Conservation (phyloP, 192 early-diverging fungal species). For the Funneliformis geosporum region DNA sequence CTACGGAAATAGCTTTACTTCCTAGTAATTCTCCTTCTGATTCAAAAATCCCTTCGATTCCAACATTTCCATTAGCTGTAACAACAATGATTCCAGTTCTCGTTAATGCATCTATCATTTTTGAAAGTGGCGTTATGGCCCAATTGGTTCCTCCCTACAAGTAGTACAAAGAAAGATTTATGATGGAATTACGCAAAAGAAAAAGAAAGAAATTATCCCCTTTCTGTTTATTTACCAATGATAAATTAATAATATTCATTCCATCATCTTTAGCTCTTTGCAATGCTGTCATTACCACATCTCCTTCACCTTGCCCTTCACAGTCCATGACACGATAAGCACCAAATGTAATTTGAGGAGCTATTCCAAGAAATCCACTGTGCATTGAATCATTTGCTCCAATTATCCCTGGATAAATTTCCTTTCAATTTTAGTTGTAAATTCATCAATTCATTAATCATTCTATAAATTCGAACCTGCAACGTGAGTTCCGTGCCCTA, state of each 20-base stretch:
- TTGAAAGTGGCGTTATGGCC: slow-evolving; percentile 48
- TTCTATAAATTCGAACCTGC: slow-evolving; percentile 38
- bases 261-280: slow-evolving; percentile 41
- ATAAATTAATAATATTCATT: slow-evolving; percentile 33
- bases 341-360: slow-evolving; percentile 65
- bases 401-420: slow-evolving; percentile 42
- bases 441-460: neutral
- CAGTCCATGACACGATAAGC: slow-evolving; percentile 69
- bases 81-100: slow-evolving; percentile 59
- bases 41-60: slow-evolving; percentile 48
- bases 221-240: neutral
- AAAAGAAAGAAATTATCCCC: neutral
- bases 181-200: neutral
- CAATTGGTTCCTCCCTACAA: slow-evolving; percentile 40
- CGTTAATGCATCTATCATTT: slow-evolving; percentile 47
- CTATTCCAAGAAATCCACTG: slow-evolving; percentile 61
- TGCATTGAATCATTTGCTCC: slow-evolving; percentile 48
- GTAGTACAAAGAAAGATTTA: neutral
- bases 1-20: slow-evolving; percentile 53
- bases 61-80: slow-evolving; percentile 78
- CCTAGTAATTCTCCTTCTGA: slow-evolving; percentile 36
- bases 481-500: slow-evolving; percentile 72
- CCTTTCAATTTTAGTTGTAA: neutral
- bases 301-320: slow-evolving; percentile 45
- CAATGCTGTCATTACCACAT: slow-evolving; percentile 56